Evolutionary conservation across 805 yeast genomes (phyloP).

Genomic region (Isabelozyma gotoi): DNA sequence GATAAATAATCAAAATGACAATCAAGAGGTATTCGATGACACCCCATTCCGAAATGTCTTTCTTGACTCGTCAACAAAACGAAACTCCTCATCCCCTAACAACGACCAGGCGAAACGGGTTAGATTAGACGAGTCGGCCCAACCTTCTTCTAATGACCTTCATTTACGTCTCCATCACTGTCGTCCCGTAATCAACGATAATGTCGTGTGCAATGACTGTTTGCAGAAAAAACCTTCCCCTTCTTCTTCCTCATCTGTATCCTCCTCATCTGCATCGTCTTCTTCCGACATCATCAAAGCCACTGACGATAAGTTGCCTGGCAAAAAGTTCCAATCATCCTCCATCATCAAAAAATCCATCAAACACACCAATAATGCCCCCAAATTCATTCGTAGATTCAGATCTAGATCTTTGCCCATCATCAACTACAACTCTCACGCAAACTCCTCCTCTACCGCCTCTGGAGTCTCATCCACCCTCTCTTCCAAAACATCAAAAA

Average conservation of each 20-base stretch:
- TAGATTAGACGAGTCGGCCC: conserved; percentile 9
- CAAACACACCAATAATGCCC: conserved; percentile 20
- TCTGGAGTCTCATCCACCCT: conserved; percentile 7
- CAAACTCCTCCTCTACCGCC: conserved; percentile 4
- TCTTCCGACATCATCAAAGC: conserved; percentile 2
- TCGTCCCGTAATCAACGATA: neutral
- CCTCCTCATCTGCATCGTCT: no score
- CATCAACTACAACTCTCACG: conserved; percentile 28
- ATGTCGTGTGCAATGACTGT: neutral
- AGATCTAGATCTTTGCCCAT: conserved; percentile 43
- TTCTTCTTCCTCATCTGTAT: neutral
- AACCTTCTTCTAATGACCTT: conserved; percentile 5
- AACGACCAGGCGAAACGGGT: conserved; percentile 19
- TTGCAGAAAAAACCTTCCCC: conserved; percentile 3
- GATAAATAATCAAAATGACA: conserved; percentile 28
- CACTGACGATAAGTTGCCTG: neutral
- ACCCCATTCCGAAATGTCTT: conserved; percentile 31
- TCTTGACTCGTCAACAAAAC: conserved; percentile 22
- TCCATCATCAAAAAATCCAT: conserved; percentile 2
- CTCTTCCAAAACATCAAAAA: neutral
- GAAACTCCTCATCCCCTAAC: conserved; percentile 16
- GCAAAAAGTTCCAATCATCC: conserved; percentile 2
- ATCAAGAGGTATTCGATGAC: conserved; percentile 30
- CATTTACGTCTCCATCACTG: neutral
- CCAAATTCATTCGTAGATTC: conserved; percentile 33